phyloP scores from a whole-genome alignment of 257 asterid species.

The Solanum boliviense region DNA sequence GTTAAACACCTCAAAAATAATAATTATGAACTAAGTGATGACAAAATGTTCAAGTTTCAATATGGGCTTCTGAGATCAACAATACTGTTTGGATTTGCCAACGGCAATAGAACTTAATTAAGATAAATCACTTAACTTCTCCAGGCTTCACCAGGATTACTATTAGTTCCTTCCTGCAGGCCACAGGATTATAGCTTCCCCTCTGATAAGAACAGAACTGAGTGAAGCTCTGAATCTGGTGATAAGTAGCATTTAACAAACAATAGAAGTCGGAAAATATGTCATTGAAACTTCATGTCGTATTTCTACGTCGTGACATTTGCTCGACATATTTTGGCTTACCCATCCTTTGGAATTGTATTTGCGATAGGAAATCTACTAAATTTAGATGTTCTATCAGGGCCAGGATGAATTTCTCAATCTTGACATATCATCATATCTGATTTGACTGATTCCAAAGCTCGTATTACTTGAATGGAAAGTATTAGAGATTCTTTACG shows the following conservation, averaged over 20 bases:
- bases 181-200: not conserved
- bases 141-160: not conserved
- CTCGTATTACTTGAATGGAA: not conserved
- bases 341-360: not conserved
- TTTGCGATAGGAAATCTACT: not conserved
- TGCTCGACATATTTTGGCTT: not conserved
- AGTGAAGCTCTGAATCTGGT: not conserved
- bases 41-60: not conserved
- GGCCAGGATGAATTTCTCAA: not conserved
- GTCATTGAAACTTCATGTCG: not conserved
- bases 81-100: not conserved
- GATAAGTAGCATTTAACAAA: not conserved
- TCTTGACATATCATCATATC: not conserved
- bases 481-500: not conserved
- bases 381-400: not conserved
- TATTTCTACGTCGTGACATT: not conserved
- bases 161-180: not conserved
- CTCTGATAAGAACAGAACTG: not conserved
- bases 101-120: not conserved
- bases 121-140: not conserved
- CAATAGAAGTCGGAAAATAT: not conserved
- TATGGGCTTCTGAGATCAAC: not conserved
- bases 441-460: not conserved
- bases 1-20: not conserved
- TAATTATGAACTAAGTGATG: not conserved